Evolutionary conservation across 169 alveolate genomes (phyloP).

Genomic region (Cryptosporidium tyzzeri): DNA sequence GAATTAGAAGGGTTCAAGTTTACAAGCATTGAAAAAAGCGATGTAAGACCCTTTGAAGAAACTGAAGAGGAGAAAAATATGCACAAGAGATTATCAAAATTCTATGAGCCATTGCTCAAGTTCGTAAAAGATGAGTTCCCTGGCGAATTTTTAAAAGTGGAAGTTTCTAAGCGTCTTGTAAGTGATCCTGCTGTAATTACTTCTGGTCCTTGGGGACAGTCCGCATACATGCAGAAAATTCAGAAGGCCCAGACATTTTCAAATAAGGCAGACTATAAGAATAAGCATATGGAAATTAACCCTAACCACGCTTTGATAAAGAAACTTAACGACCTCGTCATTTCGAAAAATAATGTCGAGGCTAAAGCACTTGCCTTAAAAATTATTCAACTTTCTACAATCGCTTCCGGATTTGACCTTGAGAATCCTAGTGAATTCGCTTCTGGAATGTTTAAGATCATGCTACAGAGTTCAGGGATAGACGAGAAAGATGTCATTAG

Average conservation of each 20-base stretch:
- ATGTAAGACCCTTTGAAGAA: slow-evolving; percentile 81
- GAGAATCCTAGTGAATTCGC: slow-evolving; percentile 71
- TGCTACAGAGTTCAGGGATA: slow-evolving; percentile 48
- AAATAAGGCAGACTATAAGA: slow-evolving; percentile 80
- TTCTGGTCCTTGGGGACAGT: slow-evolving; percentile 91
- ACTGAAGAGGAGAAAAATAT: slow-evolving; percentile 83
- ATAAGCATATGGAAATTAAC: slow-evolving; percentile 94
- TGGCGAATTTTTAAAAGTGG: slow-evolving; percentile 84
- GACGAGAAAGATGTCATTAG: slow-evolving; percentile 23
- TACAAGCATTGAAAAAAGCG: slow-evolving; percentile 88
- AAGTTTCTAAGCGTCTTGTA: slow-evolving; percentile 86
- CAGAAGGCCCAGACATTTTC: slow-evolving; percentile 88
- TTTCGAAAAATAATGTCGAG: neutral
- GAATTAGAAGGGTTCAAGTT: slow-evolving; percentile 89
- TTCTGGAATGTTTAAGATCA: slow-evolving; percentile 37
- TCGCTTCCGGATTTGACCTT: slow-evolving; percentile 71
- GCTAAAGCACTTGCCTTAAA: slow-evolving; percentile 56
- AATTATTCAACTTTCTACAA: slow-evolving; percentile 50
- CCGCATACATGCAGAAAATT: slow-evolving; percentile 92
- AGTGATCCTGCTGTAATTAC: slow-evolving; percentile 90
- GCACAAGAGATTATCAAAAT: slow-evolving; percentile 85
- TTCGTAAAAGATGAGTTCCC: slow-evolving; percentile 83
- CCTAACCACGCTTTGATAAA: slow-evolving; percentile 96
- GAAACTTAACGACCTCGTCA: slow-evolving; percentile 78
- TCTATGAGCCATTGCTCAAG: slow-evolving; percentile 81